These are phyloP conservation scores for Lepidium sativum DNA, from an alignment of 345 rosid genomes.

Conservation along the genomic window DNA sequence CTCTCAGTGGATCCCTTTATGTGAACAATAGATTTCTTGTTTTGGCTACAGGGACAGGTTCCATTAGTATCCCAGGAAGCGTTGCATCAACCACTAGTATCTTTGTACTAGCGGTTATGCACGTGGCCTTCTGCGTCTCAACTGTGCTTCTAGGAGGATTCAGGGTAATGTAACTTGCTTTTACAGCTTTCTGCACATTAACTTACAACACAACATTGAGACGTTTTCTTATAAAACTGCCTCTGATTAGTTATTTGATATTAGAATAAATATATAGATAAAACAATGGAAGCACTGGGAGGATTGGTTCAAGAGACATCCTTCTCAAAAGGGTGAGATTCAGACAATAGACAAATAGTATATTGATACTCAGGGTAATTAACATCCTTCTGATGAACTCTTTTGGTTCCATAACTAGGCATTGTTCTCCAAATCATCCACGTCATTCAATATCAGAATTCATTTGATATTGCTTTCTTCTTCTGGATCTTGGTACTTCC, in stretches of 20 bases:
- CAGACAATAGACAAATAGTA: background rate
- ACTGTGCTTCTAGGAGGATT: slow-evolving; percentile 78
- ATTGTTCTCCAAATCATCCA: slow-evolving; percentile 59
- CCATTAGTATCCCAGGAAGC: slow-evolving; percentile 68
- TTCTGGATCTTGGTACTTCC: slow-evolving; percentile 69
- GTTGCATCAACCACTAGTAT: slow-evolving; percentile 80
- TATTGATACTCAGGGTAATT: background rate
- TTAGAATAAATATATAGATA: slow-evolving; percentile 38
- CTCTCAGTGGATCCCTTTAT: background rate
- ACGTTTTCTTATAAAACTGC: background rate
- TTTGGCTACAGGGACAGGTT: slow-evolving; percentile 46
- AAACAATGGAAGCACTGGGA: slow-evolving; percentile 84
- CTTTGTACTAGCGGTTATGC: slow-evolving; percentile 79
- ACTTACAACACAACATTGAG: too few species aligned
- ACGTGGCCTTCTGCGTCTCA: slow-evolving; percentile 60
- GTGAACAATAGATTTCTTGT: background rate
- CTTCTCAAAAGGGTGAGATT: slow-evolving; percentile 24
- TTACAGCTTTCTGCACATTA: background rate
- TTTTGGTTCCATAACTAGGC: slow-evolving; percentile 60
- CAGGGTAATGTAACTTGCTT: slow-evolving; percentile 40
- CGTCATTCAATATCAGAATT: slow-evolving; percentile 71
- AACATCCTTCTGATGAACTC: slow-evolving; percentile 58
- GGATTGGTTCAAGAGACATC: slow-evolving; percentile 21
- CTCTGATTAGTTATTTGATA: background rate
- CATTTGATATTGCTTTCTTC: slow-evolving; percentile 85